phyloP scores from a whole-genome alignment of 1,284 basidiomycete genomes.

The Apiotrichum siamense region DNA sequence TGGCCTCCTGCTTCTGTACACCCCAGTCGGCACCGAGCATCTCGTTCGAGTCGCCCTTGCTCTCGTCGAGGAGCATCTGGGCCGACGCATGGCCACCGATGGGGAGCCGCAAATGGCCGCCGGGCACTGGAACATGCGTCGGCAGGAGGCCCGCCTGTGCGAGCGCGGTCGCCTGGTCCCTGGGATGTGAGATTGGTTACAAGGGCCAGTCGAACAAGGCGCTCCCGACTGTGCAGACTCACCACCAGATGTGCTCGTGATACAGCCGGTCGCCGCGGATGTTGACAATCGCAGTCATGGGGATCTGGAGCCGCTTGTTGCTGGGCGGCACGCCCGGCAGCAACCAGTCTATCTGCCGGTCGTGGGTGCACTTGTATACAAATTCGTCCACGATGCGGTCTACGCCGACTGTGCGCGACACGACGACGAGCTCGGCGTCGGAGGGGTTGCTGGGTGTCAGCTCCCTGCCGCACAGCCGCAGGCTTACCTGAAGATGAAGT shows the following conservation, averaged over 20 bases:
- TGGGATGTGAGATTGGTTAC: background rate
- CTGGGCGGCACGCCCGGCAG: conserved; percentile 50
- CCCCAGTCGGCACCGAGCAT: conserved; percentile 23
- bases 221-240: conserved; percentile 8
- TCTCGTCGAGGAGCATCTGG: conserved; percentile 22
- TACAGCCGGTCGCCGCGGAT: conserved; percentile 55
- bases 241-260: conserved; percentile 51
- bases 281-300: conserved; percentile 56
- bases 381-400: conserved; percentile 30
- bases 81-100: conserved; percentile 16
- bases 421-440: conserved; percentile 46
- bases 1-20: conserved; percentile 2
- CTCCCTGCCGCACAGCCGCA: background rate
- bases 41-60: conserved; percentile 15
- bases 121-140: conserved; percentile 6
- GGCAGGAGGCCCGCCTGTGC: conserved; percentile 23
- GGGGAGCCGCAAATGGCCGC: conserved; percentile 16
- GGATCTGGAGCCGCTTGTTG: conserved; percentile 51
- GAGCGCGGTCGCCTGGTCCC: conserved; percentile 26
- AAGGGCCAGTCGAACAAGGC: background rate
- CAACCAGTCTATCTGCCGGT: conserved; percentile 53
- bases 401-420: conserved; percentile 23
- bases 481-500: conserved; percentile 38
- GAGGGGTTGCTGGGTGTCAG: conserved; percentile 12
- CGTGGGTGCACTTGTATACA: conserved; percentile 48